A percentile compares a stretch with the other conserved stretches of the same genome.
These are phyloP conservation scores for Pelargonium myrrhifolium DNA, from an alignment of 441 rosid species.

Conservation along the genomic window DNA sequence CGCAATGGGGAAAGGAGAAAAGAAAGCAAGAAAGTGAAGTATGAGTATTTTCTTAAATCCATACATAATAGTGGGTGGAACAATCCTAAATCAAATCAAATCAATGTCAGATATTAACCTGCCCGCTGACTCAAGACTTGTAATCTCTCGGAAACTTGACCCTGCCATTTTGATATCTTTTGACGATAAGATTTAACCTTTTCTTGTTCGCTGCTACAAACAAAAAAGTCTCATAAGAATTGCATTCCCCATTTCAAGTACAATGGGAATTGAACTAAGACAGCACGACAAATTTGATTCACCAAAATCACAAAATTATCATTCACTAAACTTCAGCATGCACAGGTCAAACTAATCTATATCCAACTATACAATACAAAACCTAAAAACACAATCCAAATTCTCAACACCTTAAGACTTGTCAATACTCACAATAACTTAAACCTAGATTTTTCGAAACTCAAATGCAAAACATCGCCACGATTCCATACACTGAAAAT, in stretches of 20 bases:
- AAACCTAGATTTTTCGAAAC: not conserved
- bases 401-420: not conserved
- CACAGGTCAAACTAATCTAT: too few relatives aligned
- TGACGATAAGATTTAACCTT: conserved; percentile 73
- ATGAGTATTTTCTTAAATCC: conserved; percentile 4
- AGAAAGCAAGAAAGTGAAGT: conserved; percentile 6
- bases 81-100: not conserved
- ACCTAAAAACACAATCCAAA: not conserved
- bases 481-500: not conserved
- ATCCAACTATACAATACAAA: too few relatives aligned
- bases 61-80: not conserved
- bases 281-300: not conserved
- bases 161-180: conserved; percentile 84
- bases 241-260: not conserved
- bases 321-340: not conserved
- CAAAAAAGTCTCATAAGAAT: not conserved
- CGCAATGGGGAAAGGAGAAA: conserved; percentile 17
- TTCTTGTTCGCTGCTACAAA: conserved; percentile 52
- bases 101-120: conserved; percentile 28
- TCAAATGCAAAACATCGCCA: not conserved
- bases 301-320: not conserved
- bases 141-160: conserved; percentile 72
- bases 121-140: conserved; percentile 51
- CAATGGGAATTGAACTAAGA: not conserved
- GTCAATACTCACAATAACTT: not conserved